These are phyloP conservation scores for Backusella sp. DNA, from an alignment of 192 early-diverging fungal species.

Conservation along the genomic window DNA sequence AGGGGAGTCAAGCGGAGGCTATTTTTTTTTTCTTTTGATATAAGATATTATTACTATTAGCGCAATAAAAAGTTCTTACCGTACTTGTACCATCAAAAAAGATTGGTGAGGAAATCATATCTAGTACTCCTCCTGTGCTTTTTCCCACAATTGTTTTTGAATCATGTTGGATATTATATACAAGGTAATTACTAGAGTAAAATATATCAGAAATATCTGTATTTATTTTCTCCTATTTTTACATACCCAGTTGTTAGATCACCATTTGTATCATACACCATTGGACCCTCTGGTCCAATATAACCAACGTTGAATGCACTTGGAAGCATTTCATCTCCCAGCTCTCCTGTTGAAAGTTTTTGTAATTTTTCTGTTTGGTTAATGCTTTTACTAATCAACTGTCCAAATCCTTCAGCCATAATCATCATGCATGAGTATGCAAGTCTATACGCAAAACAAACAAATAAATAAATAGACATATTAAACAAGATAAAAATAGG, in stretches of 20 bases:
- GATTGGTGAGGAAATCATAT: slow-evolving; percentile 34
- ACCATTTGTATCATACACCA: slow-evolving; percentile 44
- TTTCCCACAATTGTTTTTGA: slow-evolving; percentile 33
- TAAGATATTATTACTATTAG: not conserved
- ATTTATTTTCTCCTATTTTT: not conserved
- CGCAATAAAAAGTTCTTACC: not conserved
- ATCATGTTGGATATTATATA: slow-evolving; percentile 43
- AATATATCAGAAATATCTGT: not conserved
- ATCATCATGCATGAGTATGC: slow-evolving; percentile 56
- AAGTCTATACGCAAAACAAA: slow-evolving; percentile 25
- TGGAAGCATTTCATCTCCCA: slow-evolving; percentile 37
- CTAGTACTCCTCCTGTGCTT: slow-evolving; percentile 39
- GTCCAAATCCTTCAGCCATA: slow-evolving; percentile 45
- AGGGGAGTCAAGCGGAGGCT: slow-evolving; percentile 45
- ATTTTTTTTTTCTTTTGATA: not conserved
- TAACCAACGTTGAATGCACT: slow-evolving; percentile 46
- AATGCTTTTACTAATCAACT: slow-evolving; percentile 30
- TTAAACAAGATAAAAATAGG: not conserved
- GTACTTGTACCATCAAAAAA: slow-evolving; percentile 43
- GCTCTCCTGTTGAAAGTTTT: slow-evolving; percentile 33
- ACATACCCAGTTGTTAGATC: slow-evolving; percentile 44
- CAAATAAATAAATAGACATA: not conserved
- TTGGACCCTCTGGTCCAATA: slow-evolving; percentile 47
- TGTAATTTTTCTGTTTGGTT: slow-evolving; percentile 25
- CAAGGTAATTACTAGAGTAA: slow-evolving; percentile 40